Evolutionary conservation across 1,284 basidiomycete genomes (phyloP).

Genomic region (Microbotryum silenes-acaulis): DNA sequence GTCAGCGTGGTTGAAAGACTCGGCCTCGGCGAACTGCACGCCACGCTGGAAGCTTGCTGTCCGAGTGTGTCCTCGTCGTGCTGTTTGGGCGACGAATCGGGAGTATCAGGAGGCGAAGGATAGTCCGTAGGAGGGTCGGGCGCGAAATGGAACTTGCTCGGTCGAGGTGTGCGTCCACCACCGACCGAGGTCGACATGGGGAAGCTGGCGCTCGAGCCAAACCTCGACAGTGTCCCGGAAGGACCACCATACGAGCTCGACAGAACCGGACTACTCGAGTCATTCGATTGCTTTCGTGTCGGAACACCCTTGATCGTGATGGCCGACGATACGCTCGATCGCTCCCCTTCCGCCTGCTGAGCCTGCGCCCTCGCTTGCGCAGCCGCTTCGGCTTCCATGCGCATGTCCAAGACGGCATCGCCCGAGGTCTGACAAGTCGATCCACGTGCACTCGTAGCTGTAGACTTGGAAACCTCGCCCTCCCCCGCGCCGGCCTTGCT

Average conservation of each 20-base stretch:
- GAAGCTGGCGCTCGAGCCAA: too few species aligned
- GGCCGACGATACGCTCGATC: neutral
- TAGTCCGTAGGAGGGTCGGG: conserved; percentile 7
- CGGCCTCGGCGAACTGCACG: too few species aligned
- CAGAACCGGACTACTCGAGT: neutral
- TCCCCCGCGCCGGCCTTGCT: neutral
- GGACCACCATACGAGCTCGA: neutral
- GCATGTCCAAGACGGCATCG: conserved; percentile 10
- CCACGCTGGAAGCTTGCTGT: too few species aligned
- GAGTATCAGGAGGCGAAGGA: conserved; percentile 24
- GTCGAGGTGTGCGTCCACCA: neutral
- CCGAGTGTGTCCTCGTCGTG: neutral
- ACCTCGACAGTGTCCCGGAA: neutral
- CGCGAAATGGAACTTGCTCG: neutral
- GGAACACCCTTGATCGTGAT: conserved; percentile 2
- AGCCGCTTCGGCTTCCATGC: neutral
- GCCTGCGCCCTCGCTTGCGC: conserved; percentile 2
- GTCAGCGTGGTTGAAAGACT: too few species aligned
- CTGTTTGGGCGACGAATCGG: neutral
- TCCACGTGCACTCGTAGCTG: neutral
- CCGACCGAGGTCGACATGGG: neutral
- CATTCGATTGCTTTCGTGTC: neutral
- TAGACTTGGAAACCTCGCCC: neutral
- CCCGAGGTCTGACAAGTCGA: neutral
- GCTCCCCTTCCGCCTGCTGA: neutral